These are phyloP conservation scores for Cucurbitaria berberidis DNA, from an alignment of 2,329 filamentous ascomycete genomes.

Conservation along the genomic window DNA sequence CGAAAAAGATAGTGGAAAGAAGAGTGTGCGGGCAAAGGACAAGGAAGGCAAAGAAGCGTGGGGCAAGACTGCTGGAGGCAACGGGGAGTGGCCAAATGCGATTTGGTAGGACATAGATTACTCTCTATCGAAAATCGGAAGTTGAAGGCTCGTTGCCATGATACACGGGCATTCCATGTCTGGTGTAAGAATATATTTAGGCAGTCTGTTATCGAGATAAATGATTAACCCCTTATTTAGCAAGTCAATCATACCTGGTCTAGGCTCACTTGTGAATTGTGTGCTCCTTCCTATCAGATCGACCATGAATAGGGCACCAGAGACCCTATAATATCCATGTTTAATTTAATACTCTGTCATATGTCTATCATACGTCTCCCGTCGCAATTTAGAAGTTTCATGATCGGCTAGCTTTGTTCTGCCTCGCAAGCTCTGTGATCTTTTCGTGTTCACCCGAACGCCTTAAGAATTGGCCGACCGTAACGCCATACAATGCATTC, in stretches of 20 bases:
- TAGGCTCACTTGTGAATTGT: not conserved
- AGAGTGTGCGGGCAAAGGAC: not conserved
- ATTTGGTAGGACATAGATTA: not conserved
- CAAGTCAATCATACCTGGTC: too few relatives aligned
- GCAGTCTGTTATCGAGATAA: not conserved
- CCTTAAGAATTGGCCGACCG: not conserved
- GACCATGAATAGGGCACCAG: not conserved
- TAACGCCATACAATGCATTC: not conserved
- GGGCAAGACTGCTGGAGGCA: not conserved
- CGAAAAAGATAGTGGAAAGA: not conserved
- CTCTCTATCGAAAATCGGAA: too few relatives aligned
- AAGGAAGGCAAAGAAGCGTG: not conserved
- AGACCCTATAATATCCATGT: not conserved
- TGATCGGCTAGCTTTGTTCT: conserved; percentile 7
- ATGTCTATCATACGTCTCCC: not conserved
- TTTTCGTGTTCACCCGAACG: not conserved
- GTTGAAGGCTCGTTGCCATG: too few relatives aligned
- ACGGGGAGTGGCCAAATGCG: not conserved
- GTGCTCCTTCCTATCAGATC: not conserved
- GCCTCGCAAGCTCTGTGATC: conserved; percentile 4
- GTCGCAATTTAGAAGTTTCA: conserved; percentile 2
- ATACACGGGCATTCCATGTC: not conserved
- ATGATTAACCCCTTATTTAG: too few relatives aligned
- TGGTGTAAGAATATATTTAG: not conserved
- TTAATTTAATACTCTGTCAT: conserved; percentile 2